Percentiles rank a stretch among this genome's conserved stretches.
These are phyloP conservation scores for Phytophthora gonapodyides DNA, from an alignment of 352 stramenopile genomes.

Conservation along the genomic window DNA sequence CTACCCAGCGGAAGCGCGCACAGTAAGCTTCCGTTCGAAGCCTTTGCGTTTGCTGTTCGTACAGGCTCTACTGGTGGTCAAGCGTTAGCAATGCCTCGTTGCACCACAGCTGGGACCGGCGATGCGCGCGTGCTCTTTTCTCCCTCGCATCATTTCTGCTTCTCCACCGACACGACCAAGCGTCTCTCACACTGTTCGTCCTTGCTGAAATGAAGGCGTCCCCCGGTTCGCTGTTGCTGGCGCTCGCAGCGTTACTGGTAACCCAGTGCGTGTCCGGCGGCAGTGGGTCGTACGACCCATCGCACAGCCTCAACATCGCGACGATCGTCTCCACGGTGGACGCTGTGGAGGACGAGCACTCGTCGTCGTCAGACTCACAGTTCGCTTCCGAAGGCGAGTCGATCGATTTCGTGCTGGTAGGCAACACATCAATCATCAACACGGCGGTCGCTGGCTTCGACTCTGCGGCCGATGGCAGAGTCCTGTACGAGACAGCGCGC, in stretches of 20 bases:
- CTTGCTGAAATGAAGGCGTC: constrained; percentile 6
- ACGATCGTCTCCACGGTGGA: constrained; percentile 11
- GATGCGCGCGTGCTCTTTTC: constrained; percentile 10
- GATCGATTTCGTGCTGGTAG: constrained; percentile 15
- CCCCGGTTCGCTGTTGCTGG: constrained; percentile 13
- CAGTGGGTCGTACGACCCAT: constrained; percentile 6
- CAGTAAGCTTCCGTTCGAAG: not conserved
- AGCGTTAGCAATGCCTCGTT: constrained; percentile 28
- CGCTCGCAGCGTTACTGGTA: not conserved
- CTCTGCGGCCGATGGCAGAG: not conserved
- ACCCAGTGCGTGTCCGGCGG: not conserved
- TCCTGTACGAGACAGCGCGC: constrained; percentile 9
- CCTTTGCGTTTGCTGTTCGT: constrained; percentile 24
- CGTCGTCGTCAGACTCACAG: constrained; percentile 7
- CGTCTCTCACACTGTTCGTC: not conserved
- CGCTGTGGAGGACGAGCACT: constrained; percentile 1
- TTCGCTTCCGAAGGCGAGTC: constrained; percentile 1
- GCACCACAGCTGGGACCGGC: constrained; percentile 23
- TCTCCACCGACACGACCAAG: constrained; percentile 7
- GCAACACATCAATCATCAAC: constrained; percentile 1
- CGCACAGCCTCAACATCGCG: constrained; percentile 23
- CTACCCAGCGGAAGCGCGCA: constrained; percentile 1
- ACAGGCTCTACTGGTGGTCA: constrained; percentile 3
- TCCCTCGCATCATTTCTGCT: constrained; percentile 24
- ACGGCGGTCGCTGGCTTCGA: not conserved